Base-by-base conservation (phyloP, 148 eudicot species). In the Silene latifolia region DNA sequence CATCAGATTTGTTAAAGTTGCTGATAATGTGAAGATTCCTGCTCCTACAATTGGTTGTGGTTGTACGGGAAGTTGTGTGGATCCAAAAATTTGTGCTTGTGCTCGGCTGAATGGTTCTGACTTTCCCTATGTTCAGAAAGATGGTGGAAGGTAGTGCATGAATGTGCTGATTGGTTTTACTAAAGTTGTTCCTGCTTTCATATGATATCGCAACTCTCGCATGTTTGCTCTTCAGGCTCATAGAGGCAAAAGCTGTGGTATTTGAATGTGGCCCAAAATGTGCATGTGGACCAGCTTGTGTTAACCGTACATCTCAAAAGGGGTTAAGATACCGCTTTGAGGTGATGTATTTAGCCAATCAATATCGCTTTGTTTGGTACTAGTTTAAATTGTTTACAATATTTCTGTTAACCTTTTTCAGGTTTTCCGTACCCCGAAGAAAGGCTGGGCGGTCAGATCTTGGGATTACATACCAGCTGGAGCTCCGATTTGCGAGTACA, bases 211-310 rank as follows among this genome's bases (percentile, higher is more conserved):
- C 11, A 60, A 54, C 10, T 60, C 13, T 7, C 59, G 42, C 39
- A 4, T 63, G 67, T 64, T 66, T 71, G 20, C 15, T 64, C 35
- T 71, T 39, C 84, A 92, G 98, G 84, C 84, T 95, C 1, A 78
- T 95, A 77, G 98, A 92, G 78, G 93, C 98, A 0, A 90, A 88
- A 74, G 92, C 87, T 48, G 88, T 95, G 56, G 93, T 95, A 0
- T 95, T 92, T 79, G 98, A 95, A 74, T 95, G 98, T 64, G 96
- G 97, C 42, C 92, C 93, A 42, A 88, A 90, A 65, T 95, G 98
- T 80, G 82, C 89, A 0, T 95, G 98, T 71, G 97, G 93, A 48
- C 86, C 92, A 47, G 67, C 72, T 17, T 95, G 98, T 81, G 80
- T 92, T 32, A 95, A 92, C 53, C 83, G 93, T 14, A 84, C 91